These are phyloP conservation scores for Nakazawaea pomicola DNA, from an alignment of 805 yeast species.

Conservation along the genomic window DNA sequence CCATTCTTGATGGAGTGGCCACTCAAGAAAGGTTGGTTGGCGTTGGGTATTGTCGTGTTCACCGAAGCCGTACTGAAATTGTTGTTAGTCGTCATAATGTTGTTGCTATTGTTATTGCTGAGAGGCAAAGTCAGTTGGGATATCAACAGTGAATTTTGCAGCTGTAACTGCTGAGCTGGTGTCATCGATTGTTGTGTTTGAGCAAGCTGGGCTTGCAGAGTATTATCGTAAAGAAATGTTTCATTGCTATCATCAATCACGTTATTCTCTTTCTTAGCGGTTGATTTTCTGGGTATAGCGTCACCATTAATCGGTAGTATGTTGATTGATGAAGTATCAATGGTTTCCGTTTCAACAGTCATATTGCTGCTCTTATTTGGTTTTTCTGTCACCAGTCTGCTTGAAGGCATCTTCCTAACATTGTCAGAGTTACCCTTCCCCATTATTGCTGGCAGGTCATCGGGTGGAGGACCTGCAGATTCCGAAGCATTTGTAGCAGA, in stretches of 20 bases:
- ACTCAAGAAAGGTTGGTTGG: slow-evolving; percentile 11
- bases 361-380: slow-evolving; percentile 20
- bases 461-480: neutral
- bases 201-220: slow-evolving; percentile 15
- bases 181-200: slow-evolving; percentile 22
- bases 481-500: too few species aligned
- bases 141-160: slow-evolving; percentile 13
- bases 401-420: neutral
- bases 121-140: neutral
- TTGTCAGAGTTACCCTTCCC: neutral
- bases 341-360: slow-evolving; percentile 62
- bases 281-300: slow-evolving; percentile 6
- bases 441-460: neutral
- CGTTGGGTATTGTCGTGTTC: slow-evolving; percentile 3
- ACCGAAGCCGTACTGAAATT: neutral
- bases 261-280: slow-evolving; percentile 24
- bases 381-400: neutral
- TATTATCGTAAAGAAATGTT: slow-evolving; percentile 87
- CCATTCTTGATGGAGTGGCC: slow-evolving; percentile 6
- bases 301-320: slow-evolving; percentile 6
- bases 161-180: slow-evolving; percentile 16
- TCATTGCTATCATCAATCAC: slow-evolving; percentile 75
- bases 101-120: neutral
- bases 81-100: neutral
- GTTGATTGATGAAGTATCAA: slow-evolving; percentile 31